phyloP scores from a whole-genome alignment of 345 rosid species.

The Boechera divaricarpa region DNA sequence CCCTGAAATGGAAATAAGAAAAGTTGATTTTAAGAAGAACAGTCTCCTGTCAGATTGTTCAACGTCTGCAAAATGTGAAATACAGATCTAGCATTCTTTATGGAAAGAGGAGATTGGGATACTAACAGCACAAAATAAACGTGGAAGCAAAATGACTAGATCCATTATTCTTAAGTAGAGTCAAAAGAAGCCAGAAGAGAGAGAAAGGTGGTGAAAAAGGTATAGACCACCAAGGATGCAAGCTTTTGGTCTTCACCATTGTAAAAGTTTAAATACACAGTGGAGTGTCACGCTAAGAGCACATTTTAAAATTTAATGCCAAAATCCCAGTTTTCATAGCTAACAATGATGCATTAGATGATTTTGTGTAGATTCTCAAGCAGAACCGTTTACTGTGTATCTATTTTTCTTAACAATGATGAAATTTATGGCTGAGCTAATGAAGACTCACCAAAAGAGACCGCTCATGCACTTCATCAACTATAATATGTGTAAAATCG shows the following conservation, averaged over 20 bases:
- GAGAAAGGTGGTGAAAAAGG: conserved; percentile 1
- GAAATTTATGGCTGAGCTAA: conserved; percentile 3
- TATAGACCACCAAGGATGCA: conserved; percentile 14
- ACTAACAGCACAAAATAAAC: background rate
- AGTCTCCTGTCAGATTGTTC: conserved; percentile 11
- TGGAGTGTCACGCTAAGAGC: conserved; percentile 10
- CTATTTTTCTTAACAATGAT: conserved; percentile 1
- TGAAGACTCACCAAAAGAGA: conserved; percentile 77
- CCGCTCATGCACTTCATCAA: conserved; percentile 97
- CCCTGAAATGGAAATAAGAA: conserved; percentile 55
- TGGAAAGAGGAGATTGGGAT: conserved; percentile 14
- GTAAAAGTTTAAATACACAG: background rate
- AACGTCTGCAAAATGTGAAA: conserved; percentile 9
- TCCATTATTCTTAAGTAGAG: conserved; percentile 12
- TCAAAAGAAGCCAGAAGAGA: conserved; percentile 18
- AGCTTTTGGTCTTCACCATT: conserved; percentile 11
- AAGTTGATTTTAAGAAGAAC: background rate
- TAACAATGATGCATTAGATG: conserved; percentile 2
- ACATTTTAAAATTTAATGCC: background rate
- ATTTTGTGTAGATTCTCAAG: conserved; percentile 19
- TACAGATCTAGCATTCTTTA: conserved; percentile 28
- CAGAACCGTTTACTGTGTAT: conserved; percentile 8
- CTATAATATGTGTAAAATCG: conserved; percentile 80
- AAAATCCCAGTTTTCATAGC: conserved; percentile 4
- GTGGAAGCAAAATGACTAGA: conserved; percentile 10